phyloP scores from a whole-genome alignment of 140 eudicot species.

The Oenanthe javanica region DNA sequence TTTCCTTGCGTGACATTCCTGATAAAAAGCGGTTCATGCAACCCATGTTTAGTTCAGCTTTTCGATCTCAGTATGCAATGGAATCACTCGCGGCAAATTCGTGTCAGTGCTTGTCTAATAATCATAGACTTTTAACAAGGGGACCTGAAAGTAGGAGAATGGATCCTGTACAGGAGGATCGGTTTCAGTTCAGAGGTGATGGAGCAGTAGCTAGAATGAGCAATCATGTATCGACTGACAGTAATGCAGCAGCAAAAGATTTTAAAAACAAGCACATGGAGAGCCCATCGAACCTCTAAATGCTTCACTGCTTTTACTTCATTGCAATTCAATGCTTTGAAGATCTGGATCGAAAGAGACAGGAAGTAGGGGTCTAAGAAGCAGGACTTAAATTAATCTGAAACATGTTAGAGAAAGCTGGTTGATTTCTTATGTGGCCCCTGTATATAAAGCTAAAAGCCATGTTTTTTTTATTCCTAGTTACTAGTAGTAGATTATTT shows the following conservation, averaged over 20 bases:
- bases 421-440: not conserved
- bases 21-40: conserved; percentile 67
- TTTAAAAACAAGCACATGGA: conserved; percentile 33
- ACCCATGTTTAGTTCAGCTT: conserved; percentile 79
- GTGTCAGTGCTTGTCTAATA: conserved; percentile 19
- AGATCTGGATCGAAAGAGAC: not conserved
- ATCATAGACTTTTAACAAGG: conserved; percentile 26
- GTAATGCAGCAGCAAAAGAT: conserved; percentile 23
- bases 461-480: not conserved
- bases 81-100: conserved; percentile 14
- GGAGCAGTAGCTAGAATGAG: conserved; percentile 24
- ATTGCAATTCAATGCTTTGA: not conserved
- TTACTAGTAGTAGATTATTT: not conserved
- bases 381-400: not conserved
- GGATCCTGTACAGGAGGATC: conserved; percentile 31
- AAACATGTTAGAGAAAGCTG: not conserved
- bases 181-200: conserved; percentile 21
- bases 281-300: conserved; percentile 45
- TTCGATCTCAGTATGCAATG: conserved; percentile 30
- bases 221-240: conserved; percentile 22
- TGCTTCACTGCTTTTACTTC: not conserved
- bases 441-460: conserved; percentile 11
- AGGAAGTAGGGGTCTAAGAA: not conserved
- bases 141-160: conserved; percentile 23
- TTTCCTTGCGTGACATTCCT: conserved; percentile 61